Evolutionary conservation across 2,329 filamentous ascomycete genomes (phyloP).

Genomic region (Sordariomycetes sp.): DNA sequence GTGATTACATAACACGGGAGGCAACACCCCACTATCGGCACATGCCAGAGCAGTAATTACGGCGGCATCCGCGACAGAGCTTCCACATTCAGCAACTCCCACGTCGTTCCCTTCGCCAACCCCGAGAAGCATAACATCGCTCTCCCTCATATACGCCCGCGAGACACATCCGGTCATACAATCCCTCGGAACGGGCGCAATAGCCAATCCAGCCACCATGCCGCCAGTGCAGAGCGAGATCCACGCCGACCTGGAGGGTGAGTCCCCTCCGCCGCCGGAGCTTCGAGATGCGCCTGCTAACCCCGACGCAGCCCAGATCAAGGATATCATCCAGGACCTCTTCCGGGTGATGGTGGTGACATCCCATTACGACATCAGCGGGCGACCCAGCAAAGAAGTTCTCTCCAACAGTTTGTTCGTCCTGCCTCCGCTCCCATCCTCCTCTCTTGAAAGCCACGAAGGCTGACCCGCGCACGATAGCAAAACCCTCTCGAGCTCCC

Average conservation of each 20-base stretch:
- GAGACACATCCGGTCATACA: too few species aligned
- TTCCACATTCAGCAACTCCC: not conserved
- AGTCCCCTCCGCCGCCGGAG: constrained; percentile 3
- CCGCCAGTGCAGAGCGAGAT: constrained; percentile 27
- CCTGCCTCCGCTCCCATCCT: not conserved
- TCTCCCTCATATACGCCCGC: not conserved
- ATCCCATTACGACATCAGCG: constrained; percentile 46
- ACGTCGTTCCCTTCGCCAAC: too few species aligned
- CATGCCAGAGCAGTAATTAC: not conserved
- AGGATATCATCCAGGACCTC: constrained; percentile 52
- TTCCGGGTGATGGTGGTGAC: constrained; percentile 55
- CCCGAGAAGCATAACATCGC: too few species aligned
- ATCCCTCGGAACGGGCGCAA: not conserved
- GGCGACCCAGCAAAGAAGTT: constrained; percentile 41
- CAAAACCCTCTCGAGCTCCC: constrained; percentile 26
- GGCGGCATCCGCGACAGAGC: not conserved
- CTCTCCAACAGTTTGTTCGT: constrained; percentile 40
- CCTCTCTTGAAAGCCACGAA: constrained; percentile 1
- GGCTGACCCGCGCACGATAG: constrained; percentile 12
- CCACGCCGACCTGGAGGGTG: constrained; percentile 28
- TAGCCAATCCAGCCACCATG: constrained; percentile 17
- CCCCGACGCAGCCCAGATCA: constrained; percentile 38
- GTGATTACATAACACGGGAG: not conserved
- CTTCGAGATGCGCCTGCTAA: not conserved
- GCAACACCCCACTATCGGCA: not conserved